Percentiles rank a stretch among this genome's conserved stretches.
phyloP scores from a whole-genome alignment of 257 asterid species.

The Solanum lycopersicoides region DNA sequence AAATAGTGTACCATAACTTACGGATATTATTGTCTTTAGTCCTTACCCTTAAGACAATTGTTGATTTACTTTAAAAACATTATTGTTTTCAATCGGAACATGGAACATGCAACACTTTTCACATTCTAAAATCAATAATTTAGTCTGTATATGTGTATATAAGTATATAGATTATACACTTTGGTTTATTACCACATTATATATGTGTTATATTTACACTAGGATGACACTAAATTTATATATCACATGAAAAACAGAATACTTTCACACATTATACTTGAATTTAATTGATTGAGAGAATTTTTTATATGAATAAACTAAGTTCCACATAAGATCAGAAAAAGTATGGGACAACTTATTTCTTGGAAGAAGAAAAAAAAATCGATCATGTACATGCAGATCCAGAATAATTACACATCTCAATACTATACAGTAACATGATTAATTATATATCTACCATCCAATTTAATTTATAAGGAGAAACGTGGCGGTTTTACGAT shows the following conservation, averaged over 20 bases:
- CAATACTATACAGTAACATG: background rate
- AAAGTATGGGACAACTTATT: background rate
- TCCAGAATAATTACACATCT: background rate
- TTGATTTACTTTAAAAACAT: background rate
- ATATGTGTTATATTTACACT: no score
- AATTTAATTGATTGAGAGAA: background rate
- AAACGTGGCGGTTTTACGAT: no score
- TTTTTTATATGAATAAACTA: background rate
- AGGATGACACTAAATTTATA: no score
- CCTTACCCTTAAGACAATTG: background rate
- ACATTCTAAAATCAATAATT: background rate
- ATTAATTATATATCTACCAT: background rate
- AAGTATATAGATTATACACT: background rate
- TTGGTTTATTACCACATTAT: background rate
- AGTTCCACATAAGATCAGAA: background rate
- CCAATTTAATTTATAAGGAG: no score
- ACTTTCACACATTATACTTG: background rate
- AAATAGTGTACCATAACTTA: background rate
- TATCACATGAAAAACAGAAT: no score
- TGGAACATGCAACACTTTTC: background rate
- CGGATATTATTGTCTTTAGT: background rate
- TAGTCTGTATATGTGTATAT: background rate
- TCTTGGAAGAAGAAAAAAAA: background rate
- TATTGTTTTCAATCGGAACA: background rate
- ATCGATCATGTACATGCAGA: background rate